phyloP scores from a whole-genome alignment of 1,284 basidiomycete genomes.

The Exsudoporus floridanus region DNA sequence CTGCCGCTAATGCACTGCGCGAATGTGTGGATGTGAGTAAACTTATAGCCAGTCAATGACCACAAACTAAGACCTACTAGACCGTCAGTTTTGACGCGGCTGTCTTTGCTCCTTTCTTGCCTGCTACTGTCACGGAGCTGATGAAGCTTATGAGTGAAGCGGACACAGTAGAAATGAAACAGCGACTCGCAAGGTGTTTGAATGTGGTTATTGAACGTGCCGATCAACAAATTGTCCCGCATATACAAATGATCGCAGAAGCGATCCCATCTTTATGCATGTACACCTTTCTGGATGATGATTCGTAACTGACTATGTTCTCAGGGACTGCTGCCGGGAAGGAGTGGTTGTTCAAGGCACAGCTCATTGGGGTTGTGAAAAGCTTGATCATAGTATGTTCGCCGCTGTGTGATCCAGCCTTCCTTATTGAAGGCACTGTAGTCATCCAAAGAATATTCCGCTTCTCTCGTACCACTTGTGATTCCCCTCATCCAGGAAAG shows the following conservation, averaged over 20 bases:
- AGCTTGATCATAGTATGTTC: conserved; percentile 65
- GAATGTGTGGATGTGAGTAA: conserved; percentile 79
- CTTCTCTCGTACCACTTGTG: conserved; percentile 55
- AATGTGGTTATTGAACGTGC: conserved; percentile 74
- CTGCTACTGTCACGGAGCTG: conserved; percentile 57
- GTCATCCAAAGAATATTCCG: conserved; percentile 64
- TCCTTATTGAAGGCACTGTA: conserved; percentile 28
- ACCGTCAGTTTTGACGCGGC: conserved; percentile 56
- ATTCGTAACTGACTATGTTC: conserved; percentile 9
- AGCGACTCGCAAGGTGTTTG: conserved; percentile 67
- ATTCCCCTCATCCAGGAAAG: conserved; percentile 78
- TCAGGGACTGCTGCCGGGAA: conserved; percentile 63
- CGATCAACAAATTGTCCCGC: conserved; percentile 69
- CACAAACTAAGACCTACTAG: conserved; percentile 39
- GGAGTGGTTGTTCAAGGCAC: conserved; percentile 79
- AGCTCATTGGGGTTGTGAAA: conserved; percentile 70
- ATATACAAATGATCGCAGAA: conserved; percentile 61
- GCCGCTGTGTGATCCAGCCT: background rate
- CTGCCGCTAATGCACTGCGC: conserved; percentile 71
- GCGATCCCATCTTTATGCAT: conserved; percentile 77
- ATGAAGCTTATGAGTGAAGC: conserved; percentile 72
- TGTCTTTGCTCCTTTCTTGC: conserved; percentile 61
- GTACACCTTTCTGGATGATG: conserved; percentile 28
- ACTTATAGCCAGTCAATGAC: background rate
- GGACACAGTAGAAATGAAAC: conserved; percentile 77